A percentile compares a stretch with the other conserved stretches of the same genome.
Evolutionary conservation across 306 rosid genomes (phyloP).

Genomic region (Quercus wislizeni): DNA sequence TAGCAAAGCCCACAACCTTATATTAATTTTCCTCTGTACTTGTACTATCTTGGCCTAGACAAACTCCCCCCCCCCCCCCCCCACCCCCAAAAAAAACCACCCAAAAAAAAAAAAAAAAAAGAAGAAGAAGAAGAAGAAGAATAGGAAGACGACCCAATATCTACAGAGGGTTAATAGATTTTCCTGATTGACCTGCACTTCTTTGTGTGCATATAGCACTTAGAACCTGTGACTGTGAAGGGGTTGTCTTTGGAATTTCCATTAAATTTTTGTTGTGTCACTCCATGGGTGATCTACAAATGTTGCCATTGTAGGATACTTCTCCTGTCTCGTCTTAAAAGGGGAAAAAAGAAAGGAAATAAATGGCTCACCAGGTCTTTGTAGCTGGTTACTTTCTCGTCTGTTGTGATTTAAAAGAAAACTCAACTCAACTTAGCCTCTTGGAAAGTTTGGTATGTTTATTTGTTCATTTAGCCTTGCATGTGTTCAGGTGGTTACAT

Average conservation of each 20-base stretch:
- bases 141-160: too few relatives aligned
- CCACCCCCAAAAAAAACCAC: too few relatives aligned
- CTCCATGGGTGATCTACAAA: too few relatives aligned
- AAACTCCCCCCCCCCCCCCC: too few relatives aligned
- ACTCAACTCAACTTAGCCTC: background rate
- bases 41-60: too few relatives aligned
- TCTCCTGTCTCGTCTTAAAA: background rate
- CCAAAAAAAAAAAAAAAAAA: too few relatives aligned
- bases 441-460: background rate
- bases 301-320: too few relatives aligned
- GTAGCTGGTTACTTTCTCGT: too few relatives aligned
- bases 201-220: background rate
- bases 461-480: background rate
- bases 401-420: too few relatives aligned
- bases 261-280: too few relatives aligned
- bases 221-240: background rate
- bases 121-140: too few relatives aligned
- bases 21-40: background rate
- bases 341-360: background rate
- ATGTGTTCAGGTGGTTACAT: conserved; percentile 85
- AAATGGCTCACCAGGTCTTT: background rate
- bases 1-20: background rate
- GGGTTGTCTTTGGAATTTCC: background rate
- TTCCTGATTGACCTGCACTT: background rate
- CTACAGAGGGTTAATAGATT: too few relatives aligned